A percentile compares a stretch with the other conserved stretches of the same genome.
These are phyloP conservation scores for Phyllachora maydis DNA, from an alignment of 2,329 filamentous ascomycete genomes.

Conservation along the genomic window DNA sequence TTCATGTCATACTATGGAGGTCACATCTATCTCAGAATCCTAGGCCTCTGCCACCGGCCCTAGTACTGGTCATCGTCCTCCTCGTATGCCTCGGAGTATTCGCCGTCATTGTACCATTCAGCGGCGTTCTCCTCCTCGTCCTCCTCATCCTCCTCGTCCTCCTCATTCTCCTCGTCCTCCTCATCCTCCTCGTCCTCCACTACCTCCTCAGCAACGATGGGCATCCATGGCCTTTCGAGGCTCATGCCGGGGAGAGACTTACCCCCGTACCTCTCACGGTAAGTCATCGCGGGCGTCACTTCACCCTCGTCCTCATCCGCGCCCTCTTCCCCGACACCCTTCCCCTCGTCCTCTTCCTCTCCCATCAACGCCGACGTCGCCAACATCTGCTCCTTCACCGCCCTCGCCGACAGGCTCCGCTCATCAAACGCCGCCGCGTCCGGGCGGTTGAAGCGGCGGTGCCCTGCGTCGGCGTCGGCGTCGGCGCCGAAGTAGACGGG, in stretches of 20 bases:
- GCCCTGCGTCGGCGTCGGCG: slow-evolving; percentile 10
- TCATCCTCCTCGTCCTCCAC: background rate
- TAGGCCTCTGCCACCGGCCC: too few species aligned
- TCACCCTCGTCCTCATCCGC: background rate
- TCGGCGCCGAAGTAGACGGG: slow-evolving; percentile 9
- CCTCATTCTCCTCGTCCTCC: too few species aligned
- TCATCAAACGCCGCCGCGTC: slow-evolving; percentile 4
- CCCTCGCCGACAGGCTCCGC: background rate
- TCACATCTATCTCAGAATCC: too few species aligned
- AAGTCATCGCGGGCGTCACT: too few species aligned
- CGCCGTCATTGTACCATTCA: too few species aligned
- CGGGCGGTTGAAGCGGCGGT: slow-evolving; percentile 12
- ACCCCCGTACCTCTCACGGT: too few species aligned
- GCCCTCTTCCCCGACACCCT: slow-evolving; percentile 1
- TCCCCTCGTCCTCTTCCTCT: slow-evolving; percentile 1
- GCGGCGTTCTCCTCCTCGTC: background rate
- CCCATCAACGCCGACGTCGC: slow-evolving; percentile 2
- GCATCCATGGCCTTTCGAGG: too few species aligned
- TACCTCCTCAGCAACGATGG: too few species aligned
- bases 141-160: too few species aligned
- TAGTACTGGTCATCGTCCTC: background rate
- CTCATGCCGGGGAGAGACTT: too few species aligned
- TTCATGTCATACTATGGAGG: too few species aligned
- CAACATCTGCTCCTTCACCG: slow-evolving; percentile 2
- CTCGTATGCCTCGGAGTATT: background rate